These are phyloP conservation scores for Purshia tridentata DNA, from an alignment of 306 rosid genomes.

Conservation along the genomic window DNA sequence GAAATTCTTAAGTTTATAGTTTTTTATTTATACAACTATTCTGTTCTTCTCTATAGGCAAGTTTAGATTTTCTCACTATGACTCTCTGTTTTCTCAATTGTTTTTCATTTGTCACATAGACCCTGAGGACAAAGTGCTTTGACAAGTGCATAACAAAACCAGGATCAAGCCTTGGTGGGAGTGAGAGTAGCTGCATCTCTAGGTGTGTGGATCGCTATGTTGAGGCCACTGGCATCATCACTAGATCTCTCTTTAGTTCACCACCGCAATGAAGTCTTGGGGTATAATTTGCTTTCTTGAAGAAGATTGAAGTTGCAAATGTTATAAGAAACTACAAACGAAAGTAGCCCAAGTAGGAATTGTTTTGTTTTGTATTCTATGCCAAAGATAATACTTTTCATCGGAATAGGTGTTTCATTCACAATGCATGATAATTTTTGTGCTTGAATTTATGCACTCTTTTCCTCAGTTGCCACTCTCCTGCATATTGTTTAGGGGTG, in stretches of 20 bases:
- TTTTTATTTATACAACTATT: not conserved
- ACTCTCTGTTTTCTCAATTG: not conserved
- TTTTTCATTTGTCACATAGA: conserved; percentile 44
- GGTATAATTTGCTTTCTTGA: not conserved
- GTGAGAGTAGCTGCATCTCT: conserved; percentile 91
- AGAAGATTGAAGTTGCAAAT: conserved; percentile 7
- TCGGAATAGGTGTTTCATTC: not conserved
- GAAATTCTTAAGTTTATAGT: not conserved
- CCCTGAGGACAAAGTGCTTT: conserved; percentile 80
- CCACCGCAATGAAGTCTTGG: conserved; percentile 37
- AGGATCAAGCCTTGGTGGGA: conserved; percentile 76
- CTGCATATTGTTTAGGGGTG: not conserved
- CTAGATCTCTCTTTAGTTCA: conserved; percentile 65
- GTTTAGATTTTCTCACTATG: not conserved
- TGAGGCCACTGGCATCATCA: conserved; percentile 90
- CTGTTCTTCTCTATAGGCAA: not conserved
- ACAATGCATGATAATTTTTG: conserved; percentile 14
- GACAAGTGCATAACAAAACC: conserved; percentile 93
- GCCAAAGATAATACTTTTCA: conserved; percentile 3
- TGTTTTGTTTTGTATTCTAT: conserved; percentile 8
- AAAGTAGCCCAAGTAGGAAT: conserved; percentile 21
- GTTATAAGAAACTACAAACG: conserved; percentile 17
- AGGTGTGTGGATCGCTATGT: conserved; percentile 94
- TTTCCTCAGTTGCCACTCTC: not conserved
- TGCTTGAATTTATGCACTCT: not conserved